phyloP scores from a whole-genome alignment of 805 yeast species.

The Priceomyces medius region DNA sequence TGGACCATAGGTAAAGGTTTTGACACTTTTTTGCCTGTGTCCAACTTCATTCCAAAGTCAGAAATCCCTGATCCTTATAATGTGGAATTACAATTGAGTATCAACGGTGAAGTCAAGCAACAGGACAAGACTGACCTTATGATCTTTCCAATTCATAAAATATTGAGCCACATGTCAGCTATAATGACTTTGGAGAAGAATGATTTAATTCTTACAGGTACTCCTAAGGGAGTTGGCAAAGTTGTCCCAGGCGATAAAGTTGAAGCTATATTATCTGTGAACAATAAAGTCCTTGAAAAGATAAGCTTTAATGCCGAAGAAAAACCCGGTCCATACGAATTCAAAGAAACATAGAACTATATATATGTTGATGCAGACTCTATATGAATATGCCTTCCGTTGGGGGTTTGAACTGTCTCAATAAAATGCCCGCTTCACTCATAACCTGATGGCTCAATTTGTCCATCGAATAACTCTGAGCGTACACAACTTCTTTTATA shows the following conservation, averaged over 20 bases:
- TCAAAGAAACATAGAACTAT: conserved; percentile 25
- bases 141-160: conserved; percentile 83
- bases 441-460: conserved; percentile 67
- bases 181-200: conserved; percentile 91
- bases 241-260: conserved; percentile 76
- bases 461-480: conserved; percentile 93
- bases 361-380: conserved; percentile 1
- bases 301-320: conserved; percentile 54
- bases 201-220: conserved; percentile 90
- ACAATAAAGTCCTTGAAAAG: conserved; percentile 56
- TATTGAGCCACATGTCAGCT: conserved; percentile 76
- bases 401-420: conserved; percentile 53
- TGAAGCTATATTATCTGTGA: conserved; percentile 58
- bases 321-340: conserved; percentile 47
- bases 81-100: conserved; percentile 57
- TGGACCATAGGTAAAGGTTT: conserved; percentile 97
- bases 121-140: conserved; percentile 74
- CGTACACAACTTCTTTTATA: conserved; percentile 85
- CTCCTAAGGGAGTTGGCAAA: conserved; percentile 96
- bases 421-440: conserved; percentile 65
- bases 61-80: conserved; percentile 72
- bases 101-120: conserved; percentile 73
- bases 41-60: conserved; percentile 64
- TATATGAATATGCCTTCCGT: conserved; percentile 39
- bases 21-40: conserved; percentile 92